Conservation (phyloP, 306 rosid species). For the Vigna reflexopilosa region DNA sequence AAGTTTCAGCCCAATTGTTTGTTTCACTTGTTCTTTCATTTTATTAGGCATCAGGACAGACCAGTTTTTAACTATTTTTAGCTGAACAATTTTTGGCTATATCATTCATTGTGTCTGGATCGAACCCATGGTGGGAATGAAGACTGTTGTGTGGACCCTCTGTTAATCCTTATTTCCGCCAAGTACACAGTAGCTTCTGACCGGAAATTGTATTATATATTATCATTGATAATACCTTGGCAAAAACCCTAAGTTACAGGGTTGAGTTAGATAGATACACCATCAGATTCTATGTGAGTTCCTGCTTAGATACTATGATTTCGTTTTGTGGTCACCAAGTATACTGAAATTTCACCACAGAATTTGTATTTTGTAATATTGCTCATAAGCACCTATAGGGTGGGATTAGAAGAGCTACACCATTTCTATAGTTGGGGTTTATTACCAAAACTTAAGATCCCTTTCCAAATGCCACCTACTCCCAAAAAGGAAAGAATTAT, state of each 20-base stretch:
- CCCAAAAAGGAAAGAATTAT: neutral
- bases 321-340: conserved; percentile 11
- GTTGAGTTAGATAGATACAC: conserved; percentile 16
- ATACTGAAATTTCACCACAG: conserved; percentile 14
- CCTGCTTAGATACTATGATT: neutral
- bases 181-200: conserved; percentile 19
- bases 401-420: conserved; percentile 5
- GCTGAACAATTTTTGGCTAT: conserved; percentile 24
- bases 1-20: conserved; percentile 52
- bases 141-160: conserved; percentile 1
- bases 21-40: conserved; percentile 26
- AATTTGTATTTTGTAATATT: conserved; percentile 23
- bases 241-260: neutral
- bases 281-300: conserved; percentile 20
- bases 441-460: conserved; percentile 13
- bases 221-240: conserved; percentile 8
- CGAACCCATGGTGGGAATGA: conserved; percentile 15
- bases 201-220: conserved; percentile 19
- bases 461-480: conserved; percentile 7
- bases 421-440: conserved; percentile 23
- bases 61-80: conserved; percentile 27
- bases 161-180: conserved; percentile 11
- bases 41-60: conserved; percentile 8
- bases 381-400: neutral
- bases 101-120: neutral